These are phyloP conservation scores for Thielaviopsis musarum DNA, from an alignment of 2,329 filamentous ascomycete genomes.

Conservation along the genomic window DNA sequence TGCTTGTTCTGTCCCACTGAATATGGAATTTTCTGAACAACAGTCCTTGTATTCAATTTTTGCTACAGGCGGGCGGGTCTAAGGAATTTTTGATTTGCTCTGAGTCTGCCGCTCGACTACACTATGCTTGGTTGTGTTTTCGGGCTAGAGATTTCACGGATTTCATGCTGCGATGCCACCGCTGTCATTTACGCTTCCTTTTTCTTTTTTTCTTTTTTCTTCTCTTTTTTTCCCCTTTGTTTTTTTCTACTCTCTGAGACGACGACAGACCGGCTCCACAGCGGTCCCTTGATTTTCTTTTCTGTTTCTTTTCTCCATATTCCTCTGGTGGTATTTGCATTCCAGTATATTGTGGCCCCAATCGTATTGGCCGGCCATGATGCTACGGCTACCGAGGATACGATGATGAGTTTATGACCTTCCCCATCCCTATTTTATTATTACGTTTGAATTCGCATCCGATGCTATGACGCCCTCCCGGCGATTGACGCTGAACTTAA, in stretches of 20 bases:
- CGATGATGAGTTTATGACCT: constrained; percentile 12
- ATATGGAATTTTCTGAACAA: neutral
- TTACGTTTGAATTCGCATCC: neutral
- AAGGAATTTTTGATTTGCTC: no score
- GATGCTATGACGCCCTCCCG: neutral
- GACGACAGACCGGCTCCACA: constrained; percentile 1
- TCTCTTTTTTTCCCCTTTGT: constrained; percentile 1
- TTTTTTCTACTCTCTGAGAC: constrained; percentile 1
- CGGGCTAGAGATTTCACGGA: no score
- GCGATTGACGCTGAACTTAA: neutral
- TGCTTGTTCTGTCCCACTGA: neutral
- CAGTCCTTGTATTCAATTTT: no score
- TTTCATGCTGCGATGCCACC: no score
- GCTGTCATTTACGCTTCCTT: no score
- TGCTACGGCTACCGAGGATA: neutral
- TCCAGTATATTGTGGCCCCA: neutral
- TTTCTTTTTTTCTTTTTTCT: constrained; percentile 1
- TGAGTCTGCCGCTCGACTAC: neutral
- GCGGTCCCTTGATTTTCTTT: constrained; percentile 1
- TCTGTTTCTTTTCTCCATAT: constrained; percentile 9
- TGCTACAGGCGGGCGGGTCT: no score
- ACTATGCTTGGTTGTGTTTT: neutral
- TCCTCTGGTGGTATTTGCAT: constrained; percentile 4
- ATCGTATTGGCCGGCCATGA: neutral
- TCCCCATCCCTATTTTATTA: neutral